These are phyloP conservation scores for Tulasnella sp. DNA, from an alignment of 768 basidiomycete species.

Conservation along the genomic window DNA sequence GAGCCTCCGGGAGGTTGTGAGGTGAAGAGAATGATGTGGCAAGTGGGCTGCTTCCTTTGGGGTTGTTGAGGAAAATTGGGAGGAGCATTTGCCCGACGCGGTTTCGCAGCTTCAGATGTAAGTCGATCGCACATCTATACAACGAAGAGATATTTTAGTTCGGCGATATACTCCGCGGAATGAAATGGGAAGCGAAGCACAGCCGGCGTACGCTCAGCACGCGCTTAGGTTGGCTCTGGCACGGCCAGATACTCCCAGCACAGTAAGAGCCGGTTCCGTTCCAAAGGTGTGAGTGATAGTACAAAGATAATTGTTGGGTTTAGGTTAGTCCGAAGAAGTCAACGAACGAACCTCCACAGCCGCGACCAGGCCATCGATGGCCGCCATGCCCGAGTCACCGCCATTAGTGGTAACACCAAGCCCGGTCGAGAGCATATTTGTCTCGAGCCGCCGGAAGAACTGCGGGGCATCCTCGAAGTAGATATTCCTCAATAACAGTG, in stretches of 20 bases:
- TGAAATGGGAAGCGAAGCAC: background rate
- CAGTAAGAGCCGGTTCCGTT: background rate
- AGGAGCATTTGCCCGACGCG: background rate
- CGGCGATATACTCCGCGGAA: background rate
- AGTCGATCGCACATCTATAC: slow-evolving; percentile 25
- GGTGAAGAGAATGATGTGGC: slow-evolving; percentile 26
- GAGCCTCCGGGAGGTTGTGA: slow-evolving; percentile 27
- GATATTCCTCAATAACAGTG: background rate
- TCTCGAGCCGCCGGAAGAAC: background rate
- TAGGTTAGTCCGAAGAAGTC: background rate
- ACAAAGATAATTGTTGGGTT: background rate
- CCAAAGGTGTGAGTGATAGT: background rate
- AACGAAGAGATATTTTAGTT: background rate
- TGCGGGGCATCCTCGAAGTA: slow-evolving; percentile 9
- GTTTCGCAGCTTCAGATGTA: slow-evolving; percentile 8
- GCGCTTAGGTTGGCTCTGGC: background rate
- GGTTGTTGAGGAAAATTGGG: slow-evolving; percentile 22
- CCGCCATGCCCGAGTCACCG: slow-evolving; percentile 24
- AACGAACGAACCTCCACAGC: slow-evolving; percentile 25
- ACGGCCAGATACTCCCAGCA: too few species aligned
- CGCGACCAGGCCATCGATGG: slow-evolving; percentile 30
- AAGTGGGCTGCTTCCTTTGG: background rate
- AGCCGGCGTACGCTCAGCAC: background rate
- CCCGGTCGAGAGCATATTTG: background rate
- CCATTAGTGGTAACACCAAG: slow-evolving; percentile 23